A percentile compares a stretch with the other conserved stretches of the same genome.
Conservation (phyloP, 352 stramenopile genomes). For the Plasmopara viticola region DNA sequence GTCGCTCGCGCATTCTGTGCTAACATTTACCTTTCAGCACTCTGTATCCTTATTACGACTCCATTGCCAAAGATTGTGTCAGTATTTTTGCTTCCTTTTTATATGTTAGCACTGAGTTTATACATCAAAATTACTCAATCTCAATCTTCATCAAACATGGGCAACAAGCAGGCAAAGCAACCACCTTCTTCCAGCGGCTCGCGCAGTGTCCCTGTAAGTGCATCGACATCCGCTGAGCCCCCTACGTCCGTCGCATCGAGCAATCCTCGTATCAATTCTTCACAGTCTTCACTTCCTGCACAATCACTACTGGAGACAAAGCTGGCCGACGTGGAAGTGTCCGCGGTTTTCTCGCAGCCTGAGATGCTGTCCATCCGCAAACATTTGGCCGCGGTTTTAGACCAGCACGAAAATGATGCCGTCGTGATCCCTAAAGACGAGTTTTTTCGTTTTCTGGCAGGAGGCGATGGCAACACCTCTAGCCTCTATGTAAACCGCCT, state of each 20-base stretch:
- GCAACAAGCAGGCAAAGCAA: slow-evolving; percentile 80
- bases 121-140: not conserved
- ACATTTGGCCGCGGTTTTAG: slow-evolving; percentile 59
- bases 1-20: too few species aligned
- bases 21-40: too few species aligned
- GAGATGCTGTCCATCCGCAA: slow-evolving; percentile 79
- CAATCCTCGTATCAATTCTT: slow-evolving; percentile 9
- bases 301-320: slow-evolving; percentile 59
- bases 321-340: slow-evolving; percentile 64
- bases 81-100: too few species aligned
- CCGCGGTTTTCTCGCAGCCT: slow-evolving; percentile 61
- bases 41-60: too few species aligned
- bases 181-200: slow-evolving; percentile 7
- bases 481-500: slow-evolving; percentile 82
- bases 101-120: not conserved
- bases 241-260: slow-evolving; percentile 6
- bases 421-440: slow-evolving; percentile 81
- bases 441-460: slow-evolving; percentile 80
- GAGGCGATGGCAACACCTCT: slow-evolving; percentile 49
- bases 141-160: slow-evolving; percentile 34
- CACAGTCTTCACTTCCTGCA: slow-evolving; percentile 14
- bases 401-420: slow-evolving; percentile 57
- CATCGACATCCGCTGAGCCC: not conserved
- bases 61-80: too few species aligned
- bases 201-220: slow-evolving; percentile 11